Evolutionary conservation across 306 rosid genomes (phyloP).

Genomic region (Oxytropis ochrocephala): DNA sequence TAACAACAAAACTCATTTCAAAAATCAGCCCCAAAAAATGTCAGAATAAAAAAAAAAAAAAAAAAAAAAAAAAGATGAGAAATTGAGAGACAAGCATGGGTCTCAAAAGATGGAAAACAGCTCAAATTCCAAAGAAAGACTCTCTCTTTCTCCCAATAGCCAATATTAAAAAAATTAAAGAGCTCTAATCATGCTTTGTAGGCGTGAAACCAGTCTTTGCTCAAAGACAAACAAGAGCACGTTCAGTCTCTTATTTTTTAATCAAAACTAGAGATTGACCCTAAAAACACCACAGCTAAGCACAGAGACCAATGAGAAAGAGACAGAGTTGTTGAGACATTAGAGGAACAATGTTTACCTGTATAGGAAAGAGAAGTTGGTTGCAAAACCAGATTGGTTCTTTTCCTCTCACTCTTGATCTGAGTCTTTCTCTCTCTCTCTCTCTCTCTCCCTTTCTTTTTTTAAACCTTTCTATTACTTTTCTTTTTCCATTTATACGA

Average conservation of each 20-base stretch:
- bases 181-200: conserved; percentile 48
- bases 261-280: conserved; percentile 49
- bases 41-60: not conserved
- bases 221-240: conserved; percentile 66
- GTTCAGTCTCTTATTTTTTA: conserved; percentile 50
- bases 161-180: conserved; percentile 42
- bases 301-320: conserved; percentile 42
- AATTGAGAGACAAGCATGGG: conserved; percentile 60
- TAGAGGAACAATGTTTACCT: conserved; percentile 40
- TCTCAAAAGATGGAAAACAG: conserved; percentile 79
- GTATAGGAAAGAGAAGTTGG: conserved; percentile 24
- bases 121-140: conserved; percentile 65
- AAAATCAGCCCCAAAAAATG: not conserved
- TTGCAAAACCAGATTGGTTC: conserved; percentile 12
- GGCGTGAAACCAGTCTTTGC: conserved; percentile 61
- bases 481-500: conserved; percentile 47
- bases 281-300: conserved; percentile 52
- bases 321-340: conserved; percentile 19
- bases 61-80: not conserved
- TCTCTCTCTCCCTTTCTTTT: conserved; percentile 22
- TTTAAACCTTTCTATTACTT: not conserved
- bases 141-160: conserved; percentile 32
- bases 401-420: conserved; percentile 28
- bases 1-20: conserved; percentile 23
- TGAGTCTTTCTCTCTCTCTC: not conserved